These are phyloP conservation scores for Arabidopsis suecica DNA, from an alignment of 345 rosid species.

Conservation along the genomic window DNA sequence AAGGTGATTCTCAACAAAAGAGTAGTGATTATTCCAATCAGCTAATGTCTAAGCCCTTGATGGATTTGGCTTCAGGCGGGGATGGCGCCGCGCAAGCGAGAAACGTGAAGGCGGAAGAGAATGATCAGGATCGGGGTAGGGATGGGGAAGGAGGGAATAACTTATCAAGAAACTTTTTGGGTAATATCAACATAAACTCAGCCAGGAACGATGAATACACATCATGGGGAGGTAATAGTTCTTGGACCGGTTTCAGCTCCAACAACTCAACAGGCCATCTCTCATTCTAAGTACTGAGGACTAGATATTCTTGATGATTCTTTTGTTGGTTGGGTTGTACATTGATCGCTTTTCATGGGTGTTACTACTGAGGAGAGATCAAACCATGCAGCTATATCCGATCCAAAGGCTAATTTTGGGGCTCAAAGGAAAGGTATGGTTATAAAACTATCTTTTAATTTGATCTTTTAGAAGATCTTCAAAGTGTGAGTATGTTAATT, in stretches of 20 bases:
- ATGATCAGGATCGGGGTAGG: conserved; percentile 30
- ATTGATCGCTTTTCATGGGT: conserved; percentile 30
- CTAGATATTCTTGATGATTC: conserved; percentile 36
- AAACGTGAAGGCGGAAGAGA: conserved; percentile 43
- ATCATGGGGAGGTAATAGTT: conserved; percentile 42
- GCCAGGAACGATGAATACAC: conserved; percentile 32
- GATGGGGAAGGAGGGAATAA: conserved; percentile 25
- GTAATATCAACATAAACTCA: conserved; percentile 38
- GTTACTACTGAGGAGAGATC: conserved; percentile 17
- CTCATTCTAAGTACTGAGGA: conserved; percentile 38
- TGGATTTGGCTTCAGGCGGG: conserved; percentile 31
- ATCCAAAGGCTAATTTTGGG: conserved; percentile 38
- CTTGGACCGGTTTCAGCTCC: conserved; percentile 39
- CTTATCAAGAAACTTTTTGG: conserved; percentile 44
- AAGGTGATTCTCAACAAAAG: conserved; percentile 33
- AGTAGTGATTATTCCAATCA: conserved; percentile 24
- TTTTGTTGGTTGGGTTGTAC: conserved; percentile 47
- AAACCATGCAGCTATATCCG: conserved; percentile 32
- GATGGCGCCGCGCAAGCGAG: background rate
- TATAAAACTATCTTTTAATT: background rate
- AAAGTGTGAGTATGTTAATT: conserved; percentile 37
- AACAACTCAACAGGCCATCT: conserved; percentile 44
- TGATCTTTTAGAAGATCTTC: conserved; percentile 10
- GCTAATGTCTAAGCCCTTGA: conserved; percentile 40
- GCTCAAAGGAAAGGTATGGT: conserved; percentile 37